These are phyloP conservation scores for Colletotrichum viniferum DNA, from an alignment of 2,329 filamentous ascomycete species.

Conservation along the genomic window DNA sequence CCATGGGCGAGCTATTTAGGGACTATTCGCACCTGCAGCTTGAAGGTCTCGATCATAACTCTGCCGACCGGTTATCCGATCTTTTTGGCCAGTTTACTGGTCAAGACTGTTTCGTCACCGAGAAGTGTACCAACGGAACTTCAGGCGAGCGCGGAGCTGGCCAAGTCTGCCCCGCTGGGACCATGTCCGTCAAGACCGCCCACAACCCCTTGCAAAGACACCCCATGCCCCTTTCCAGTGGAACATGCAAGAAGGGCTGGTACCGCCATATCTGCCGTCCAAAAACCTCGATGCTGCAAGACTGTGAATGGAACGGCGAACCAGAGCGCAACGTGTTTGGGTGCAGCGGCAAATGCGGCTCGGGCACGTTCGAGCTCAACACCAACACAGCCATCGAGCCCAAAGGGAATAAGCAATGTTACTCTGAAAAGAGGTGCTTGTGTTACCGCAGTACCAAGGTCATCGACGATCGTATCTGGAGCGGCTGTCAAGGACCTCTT, in stretches of 20 bases:
- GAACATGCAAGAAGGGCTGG: constrained; percentile 24
- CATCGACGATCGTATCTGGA: constrained; percentile 27
- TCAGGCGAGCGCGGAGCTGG: constrained; percentile 16
- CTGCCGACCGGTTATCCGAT: constrained; percentile 11
- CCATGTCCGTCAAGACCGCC: constrained; percentile 7
- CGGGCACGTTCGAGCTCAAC: constrained; percentile 20
- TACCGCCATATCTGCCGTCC: constrained; percentile 33
- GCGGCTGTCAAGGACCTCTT: constrained; percentile 23
- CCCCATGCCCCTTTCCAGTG: background rate
- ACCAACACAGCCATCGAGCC: constrained; percentile 11
- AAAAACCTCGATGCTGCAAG: constrained; percentile 27
- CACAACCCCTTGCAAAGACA: background rate
- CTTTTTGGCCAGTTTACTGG: constrained; percentile 27
- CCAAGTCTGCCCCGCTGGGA: constrained; percentile 27
- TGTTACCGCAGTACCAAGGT: constrained; percentile 27
- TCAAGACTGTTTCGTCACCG: constrained; percentile 30
- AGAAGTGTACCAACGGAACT: constrained; percentile 25
- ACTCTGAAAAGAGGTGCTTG: constrained; percentile 10
- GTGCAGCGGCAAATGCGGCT: constrained; percentile 19
- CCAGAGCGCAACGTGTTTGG: constrained; percentile 1
- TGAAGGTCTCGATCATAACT: background rate
- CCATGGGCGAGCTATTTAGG: constrained; percentile 25
- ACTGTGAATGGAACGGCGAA: constrained; percentile 30
- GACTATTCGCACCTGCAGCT: constrained; percentile 2
- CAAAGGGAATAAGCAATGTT: constrained; percentile 16